Evolutionary conservation across 75 land plant species (phyloP).

Genomic region (Isoetes taiwanensis): DNA sequence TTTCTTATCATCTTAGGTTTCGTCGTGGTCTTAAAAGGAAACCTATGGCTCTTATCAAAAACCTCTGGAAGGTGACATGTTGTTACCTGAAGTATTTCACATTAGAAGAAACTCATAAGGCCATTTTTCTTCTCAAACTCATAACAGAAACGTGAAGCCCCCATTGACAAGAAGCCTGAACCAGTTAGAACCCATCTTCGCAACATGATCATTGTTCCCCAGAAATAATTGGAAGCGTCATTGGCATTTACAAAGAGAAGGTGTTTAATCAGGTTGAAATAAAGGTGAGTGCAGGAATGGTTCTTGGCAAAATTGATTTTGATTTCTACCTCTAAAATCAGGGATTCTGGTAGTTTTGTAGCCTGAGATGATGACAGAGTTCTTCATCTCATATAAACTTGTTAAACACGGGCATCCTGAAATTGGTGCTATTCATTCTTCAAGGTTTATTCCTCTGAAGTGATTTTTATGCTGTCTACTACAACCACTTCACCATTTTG

Average conservation of each 20-base stretch:
- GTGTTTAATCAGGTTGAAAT: slow-evolving; percentile 1
- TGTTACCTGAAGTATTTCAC: neutral
- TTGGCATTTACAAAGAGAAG: slow-evolving; percentile 3
- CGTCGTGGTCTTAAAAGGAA: neutral
- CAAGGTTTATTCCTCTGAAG: slow-evolving; percentile 8
- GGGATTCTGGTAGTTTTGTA: too few species aligned
- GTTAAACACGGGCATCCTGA: slow-evolving; percentile 5
- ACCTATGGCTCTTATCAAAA: slow-evolving; percentile 6
- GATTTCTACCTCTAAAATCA: too few species aligned
- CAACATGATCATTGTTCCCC: slow-evolving; percentile 8
- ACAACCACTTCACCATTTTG: too few species aligned
- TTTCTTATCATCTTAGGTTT: too few species aligned
- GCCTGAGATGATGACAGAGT: slow-evolving; percentile 5
- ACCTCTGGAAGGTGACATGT: slow-evolving; percentile 2
- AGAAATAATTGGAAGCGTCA: slow-evolving; percentile 6
- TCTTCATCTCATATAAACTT: neutral
- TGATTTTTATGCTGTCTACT: too few species aligned
- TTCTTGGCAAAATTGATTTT: too few species aligned
- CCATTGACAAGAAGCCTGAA: neutral
- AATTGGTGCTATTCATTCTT: slow-evolving; percentile 2
- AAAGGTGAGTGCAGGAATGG: neutral
- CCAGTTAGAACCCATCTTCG: slow-evolving; percentile 4
- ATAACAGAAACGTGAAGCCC: slow-evolving; percentile 5
- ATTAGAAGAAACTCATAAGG: too few species aligned
- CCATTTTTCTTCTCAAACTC: too few species aligned